These are phyloP conservation scores for Cladorrhinum sp. DNA, from an alignment of 2,329 filamentous ascomycete species.

Conservation along the genomic window DNA sequence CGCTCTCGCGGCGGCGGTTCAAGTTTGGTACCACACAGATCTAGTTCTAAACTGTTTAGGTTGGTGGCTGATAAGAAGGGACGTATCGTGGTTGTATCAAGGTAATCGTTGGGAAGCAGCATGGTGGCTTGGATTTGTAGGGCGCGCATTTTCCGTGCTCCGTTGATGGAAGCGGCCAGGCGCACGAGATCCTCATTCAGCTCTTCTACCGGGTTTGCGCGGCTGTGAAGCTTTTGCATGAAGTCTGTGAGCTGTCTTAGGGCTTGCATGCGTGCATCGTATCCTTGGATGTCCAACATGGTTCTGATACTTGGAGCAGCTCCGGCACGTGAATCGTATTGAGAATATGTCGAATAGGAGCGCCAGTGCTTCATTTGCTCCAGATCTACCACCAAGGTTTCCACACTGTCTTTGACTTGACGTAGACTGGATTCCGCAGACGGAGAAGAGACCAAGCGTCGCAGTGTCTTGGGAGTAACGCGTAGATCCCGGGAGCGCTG, in stretches of 20 bases:
- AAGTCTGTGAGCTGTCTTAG: too few relatives aligned
- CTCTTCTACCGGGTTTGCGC: background rate
- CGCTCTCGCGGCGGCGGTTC: background rate
- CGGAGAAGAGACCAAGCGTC: background rate
- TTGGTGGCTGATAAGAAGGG: slow-evolving; percentile 1
- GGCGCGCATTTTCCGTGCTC: background rate
- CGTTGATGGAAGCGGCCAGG: background rate
- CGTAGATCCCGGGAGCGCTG: background rate
- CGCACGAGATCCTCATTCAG: background rate
- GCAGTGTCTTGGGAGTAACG: background rate
- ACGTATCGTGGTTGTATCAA: background rate
- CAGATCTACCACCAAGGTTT: background rate
- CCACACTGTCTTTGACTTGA: background rate
- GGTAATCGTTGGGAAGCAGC: background rate
- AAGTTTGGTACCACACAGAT: background rate
- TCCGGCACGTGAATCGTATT: too few relatives aligned
- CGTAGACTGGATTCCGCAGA: background rate
- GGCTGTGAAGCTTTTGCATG: too few relatives aligned
- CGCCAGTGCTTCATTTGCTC: too few relatives aligned
- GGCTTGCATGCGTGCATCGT: too few relatives aligned
- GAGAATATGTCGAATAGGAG: too few relatives aligned
- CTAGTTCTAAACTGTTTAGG: background rate
- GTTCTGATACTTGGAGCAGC: too few relatives aligned
- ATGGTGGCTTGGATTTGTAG: background rate
- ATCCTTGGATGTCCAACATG: too few relatives aligned